Evolutionary conservation across 2,329 filamentous ascomycete genomes (phyloP).

Genomic region (Phialophora chinensis): DNA sequence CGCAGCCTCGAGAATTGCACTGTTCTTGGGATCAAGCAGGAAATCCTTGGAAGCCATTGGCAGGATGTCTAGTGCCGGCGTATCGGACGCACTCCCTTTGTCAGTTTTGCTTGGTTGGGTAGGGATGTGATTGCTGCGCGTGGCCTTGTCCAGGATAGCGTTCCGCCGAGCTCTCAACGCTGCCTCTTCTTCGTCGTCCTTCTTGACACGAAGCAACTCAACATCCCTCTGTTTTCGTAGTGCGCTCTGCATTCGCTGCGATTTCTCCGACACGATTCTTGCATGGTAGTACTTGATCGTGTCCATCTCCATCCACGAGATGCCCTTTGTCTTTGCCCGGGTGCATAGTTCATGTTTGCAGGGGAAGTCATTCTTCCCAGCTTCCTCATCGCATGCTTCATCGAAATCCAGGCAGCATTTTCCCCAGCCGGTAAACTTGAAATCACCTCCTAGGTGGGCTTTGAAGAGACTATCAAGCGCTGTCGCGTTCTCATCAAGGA

Average conservation of each 20-base stretch:
- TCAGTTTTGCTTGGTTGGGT: constrained; percentile 6
- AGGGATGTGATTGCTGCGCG: constrained; percentile 2
- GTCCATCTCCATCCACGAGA: constrained; percentile 39
- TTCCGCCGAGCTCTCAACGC: constrained; percentile 29
- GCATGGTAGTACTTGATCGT: constrained; percentile 39
- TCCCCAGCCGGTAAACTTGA: constrained; percentile 34
- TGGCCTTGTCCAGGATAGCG: constrained; percentile 25
- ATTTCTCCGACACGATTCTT: constrained; percentile 36
- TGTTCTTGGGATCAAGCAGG: constrained; percentile 33
- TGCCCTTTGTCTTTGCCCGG: constrained; percentile 35
- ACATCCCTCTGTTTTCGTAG: constrained; percentile 40
- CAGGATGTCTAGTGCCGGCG: constrained; percentile 27
- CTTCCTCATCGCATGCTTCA: constrained; percentile 5
- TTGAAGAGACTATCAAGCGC: constrained; percentile 34
- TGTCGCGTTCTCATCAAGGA: constrained; percentile 35
- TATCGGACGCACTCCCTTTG: constrained; percentile 4
- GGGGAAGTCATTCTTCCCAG: constrained; percentile 7
- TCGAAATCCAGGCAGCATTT: constrained; percentile 35
- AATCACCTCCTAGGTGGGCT: constrained; percentile 33
- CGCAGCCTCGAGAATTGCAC: constrained; percentile 36
- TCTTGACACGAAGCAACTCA: constrained; percentile 37
- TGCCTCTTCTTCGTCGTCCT: constrained; percentile 35
- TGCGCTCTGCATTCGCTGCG: constrained; percentile 37
- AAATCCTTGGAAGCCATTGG: constrained; percentile 27
- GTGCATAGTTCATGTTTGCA: constrained; percentile 38